Evolutionary conservation across 2,329 filamentous ascomycete species (phyloP), one percentile per base, ranked within the genome.

Genomic region (Beauveria asiatica): DNA sequence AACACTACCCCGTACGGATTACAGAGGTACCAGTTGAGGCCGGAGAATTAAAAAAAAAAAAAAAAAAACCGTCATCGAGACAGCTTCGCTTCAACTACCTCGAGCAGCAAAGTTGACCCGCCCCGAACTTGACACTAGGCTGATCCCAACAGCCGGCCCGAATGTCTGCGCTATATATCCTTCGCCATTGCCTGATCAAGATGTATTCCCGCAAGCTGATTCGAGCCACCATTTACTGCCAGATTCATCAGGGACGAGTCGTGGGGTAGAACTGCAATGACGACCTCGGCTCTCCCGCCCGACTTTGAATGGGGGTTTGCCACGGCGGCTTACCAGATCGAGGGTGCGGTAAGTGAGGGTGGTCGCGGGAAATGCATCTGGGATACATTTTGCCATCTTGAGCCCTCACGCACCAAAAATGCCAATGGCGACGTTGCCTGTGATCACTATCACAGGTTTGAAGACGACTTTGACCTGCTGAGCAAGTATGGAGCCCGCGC

Each of bases 401-500:
- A 74, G 16, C 73, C 74, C 0, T 70, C 70, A 0, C 73, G 73
- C 21, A 75, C 75, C 21, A 75, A 74, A 41, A 71, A 72, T 27
- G 70, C 70, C 27, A 74, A 70, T 41, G 80, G 78, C 3, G 80
- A 83, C 64, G 69, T 84, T 21, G 76, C 75, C 2, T 75, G 74
- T 27, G 72, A 76, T 37, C 72, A 77, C 59, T 78, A 78, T 62
- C 70, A 78, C 61, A 68, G 71, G 0, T 71, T 69, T 3, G 70
- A 73, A 11, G 75, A 83, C 56, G 85, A 88, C 65, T 80, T 87
- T 62, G 81, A 77, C 5, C 74, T 88, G 8, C 70, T 88, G 63
- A 83, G 82, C 65, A 70, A 76, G 51, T 80, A 81, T 50, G 82
- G 83, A 50, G 81, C 82, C 8, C 78, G 80, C 63, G 80, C 80